phyloP scores from a whole-genome alignment of 2,329 filamentous ascomycete genomes.

The Neoascochyta sp. region DNA sequence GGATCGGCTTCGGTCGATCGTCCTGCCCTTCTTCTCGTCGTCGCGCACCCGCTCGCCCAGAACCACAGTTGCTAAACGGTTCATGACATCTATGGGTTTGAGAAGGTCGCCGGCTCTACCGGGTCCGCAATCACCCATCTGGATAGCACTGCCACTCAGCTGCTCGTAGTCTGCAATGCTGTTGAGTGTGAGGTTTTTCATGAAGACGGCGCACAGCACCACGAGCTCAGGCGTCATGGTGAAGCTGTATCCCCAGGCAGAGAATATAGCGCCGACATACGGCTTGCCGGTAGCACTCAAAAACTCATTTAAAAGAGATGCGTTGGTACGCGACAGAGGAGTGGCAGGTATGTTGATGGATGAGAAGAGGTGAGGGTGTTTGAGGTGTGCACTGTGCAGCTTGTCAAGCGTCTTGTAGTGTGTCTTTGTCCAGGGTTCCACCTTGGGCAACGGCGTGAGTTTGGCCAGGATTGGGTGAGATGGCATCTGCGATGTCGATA shows the following conservation, averaged over 20 bases:
- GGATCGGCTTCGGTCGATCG: constrained; percentile 12
- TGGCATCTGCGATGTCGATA: constrained; percentile 5
- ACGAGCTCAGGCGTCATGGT: constrained; percentile 30
- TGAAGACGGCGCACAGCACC: constrained; percentile 34
- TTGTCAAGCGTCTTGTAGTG: constrained; percentile 40
- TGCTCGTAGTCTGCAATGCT: constrained; percentile 25
- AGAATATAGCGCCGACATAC: constrained; percentile 28
- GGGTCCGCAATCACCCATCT: constrained; percentile 28
- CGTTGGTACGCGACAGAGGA: constrained; percentile 26
- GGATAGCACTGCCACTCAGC: constrained; percentile 20
- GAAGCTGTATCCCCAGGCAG: constrained; percentile 37
- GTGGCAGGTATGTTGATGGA: constrained; percentile 10
- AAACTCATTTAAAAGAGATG: constrained; percentile 25
- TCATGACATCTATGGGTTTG: constrained; percentile 24
- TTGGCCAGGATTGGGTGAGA: constrained; percentile 26
- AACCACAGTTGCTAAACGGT: constrained; percentile 32
- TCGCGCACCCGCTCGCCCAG: constrained; percentile 31
- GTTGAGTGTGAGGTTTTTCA: constrained; percentile 28
- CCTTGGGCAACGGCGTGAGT: constrained; percentile 28
- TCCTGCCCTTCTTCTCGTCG: constrained; percentile 33
- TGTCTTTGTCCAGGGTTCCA: constrained; percentile 40
- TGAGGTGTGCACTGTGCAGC: constrained; percentile 33
- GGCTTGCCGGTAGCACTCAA: constrained; percentile 15
- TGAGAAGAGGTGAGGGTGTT: constrained; percentile 30
- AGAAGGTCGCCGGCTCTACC: constrained; percentile 21